These are phyloP conservation scores for Petunia axillaris DNA, from an alignment of 257 asterid species.

Conservation along the genomic window DNA sequence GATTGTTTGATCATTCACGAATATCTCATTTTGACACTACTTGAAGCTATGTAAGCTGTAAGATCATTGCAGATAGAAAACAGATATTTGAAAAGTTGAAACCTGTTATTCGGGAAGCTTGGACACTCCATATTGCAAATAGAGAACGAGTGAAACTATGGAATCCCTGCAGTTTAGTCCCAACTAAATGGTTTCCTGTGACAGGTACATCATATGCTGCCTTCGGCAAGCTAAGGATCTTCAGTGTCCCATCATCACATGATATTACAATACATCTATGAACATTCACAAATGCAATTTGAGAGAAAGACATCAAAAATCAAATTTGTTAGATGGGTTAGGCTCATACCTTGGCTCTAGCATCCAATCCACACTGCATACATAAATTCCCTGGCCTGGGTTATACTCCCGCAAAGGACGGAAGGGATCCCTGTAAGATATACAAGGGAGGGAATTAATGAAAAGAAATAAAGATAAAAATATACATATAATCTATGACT, in stretches of 20 bases:
- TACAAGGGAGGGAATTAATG: conserved; percentile 22
- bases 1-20: not conserved
- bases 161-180: conserved; percentile 54
- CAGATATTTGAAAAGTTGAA: conserved; percentile 23
- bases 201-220: conserved; percentile 63
- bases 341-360: conserved; percentile 72
- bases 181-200: conserved; percentile 53
- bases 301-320: conserved; percentile 26
- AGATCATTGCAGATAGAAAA: conserved; percentile 14
- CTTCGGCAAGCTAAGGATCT: conserved; percentile 68
- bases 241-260: conserved; percentile 77
- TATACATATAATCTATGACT: no score
- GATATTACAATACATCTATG: conserved; percentile 68
- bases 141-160: conserved; percentile 65
- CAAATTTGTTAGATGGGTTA: conserved; percentile 22
- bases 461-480: not conserved
- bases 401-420: conserved; percentile 73
- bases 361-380: conserved; percentile 79
- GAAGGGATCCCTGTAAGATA: conserved; percentile 81
- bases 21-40: conserved; percentile 14
- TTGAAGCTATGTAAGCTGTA: not conserved
- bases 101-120: conserved; percentile 79
- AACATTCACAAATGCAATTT: conserved; percentile 33
- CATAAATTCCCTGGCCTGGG: conserved; percentile 47
- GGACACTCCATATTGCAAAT: conserved; percentile 77